These are phyloP conservation scores for Oehlia diaphana DNA, from an alignment of 192 early-diverging fungal species.

Conservation along the genomic window DNA sequence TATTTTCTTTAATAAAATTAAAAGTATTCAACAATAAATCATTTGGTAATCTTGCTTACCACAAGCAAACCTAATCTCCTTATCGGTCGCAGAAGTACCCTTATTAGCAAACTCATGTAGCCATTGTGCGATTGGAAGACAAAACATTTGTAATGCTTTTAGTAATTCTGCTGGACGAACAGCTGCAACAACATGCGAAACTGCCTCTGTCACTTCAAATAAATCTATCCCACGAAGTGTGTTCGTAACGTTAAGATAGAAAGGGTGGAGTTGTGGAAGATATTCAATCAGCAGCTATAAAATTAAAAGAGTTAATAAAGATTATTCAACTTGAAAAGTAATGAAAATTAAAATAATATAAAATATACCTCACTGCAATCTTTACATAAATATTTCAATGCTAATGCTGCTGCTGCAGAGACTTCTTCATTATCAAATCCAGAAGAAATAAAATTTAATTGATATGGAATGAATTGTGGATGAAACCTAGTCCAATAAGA, in stretches of 20 bases:
- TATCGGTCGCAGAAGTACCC: constrained; percentile 36
- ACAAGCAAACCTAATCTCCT: constrained; percentile 39
- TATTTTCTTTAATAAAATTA: constrained; percentile 45
- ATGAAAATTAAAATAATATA: background rate
- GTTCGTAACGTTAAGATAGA: constrained; percentile 75
- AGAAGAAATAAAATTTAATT: constrained; percentile 86
- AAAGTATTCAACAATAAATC: background rate
- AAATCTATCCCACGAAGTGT: constrained; percentile 69
- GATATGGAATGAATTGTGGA: constrained; percentile 88
- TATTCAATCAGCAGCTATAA: constrained; percentile 73
- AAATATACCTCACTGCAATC: constrained; percentile 80
- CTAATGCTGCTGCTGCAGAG: constrained; percentile 80
- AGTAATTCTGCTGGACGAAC: constrained; percentile 63
- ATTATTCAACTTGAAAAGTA: background rate
- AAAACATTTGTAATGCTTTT: constrained; percentile 70
- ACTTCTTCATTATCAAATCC: constrained; percentile 89
- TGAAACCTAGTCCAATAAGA: constrained; percentile 89
- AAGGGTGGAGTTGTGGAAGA: constrained; percentile 76
- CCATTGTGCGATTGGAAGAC: constrained; percentile 69
- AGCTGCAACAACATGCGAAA: constrained; percentile 85
- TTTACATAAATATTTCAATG: constrained; percentile 87
- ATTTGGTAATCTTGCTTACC: constrained; percentile 31
- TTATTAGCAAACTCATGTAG: constrained; percentile 61
- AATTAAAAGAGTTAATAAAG: background rate
- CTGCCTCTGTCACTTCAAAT: constrained; percentile 81